Conservation (phyloP, 164 flowering plant genomes). For the Houttuynia cordata region DNA sequence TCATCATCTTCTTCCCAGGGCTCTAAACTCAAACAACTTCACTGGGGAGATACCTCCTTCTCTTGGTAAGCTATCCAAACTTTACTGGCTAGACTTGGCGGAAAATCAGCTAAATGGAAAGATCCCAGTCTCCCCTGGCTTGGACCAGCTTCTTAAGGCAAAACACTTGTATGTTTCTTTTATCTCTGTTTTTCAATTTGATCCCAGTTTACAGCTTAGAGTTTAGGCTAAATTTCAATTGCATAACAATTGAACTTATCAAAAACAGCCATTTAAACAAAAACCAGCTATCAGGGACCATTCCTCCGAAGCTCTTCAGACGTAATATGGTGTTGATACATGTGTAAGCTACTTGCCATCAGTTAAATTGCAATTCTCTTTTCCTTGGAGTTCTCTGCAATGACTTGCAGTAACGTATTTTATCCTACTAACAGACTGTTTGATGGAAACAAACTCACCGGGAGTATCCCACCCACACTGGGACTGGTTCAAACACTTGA, state of each 20-base stretch:
- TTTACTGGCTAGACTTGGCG: slow-evolving; percentile 89
- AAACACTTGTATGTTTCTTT: slow-evolving; percentile 66
- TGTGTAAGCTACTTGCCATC: slow-evolving; percentile 38
- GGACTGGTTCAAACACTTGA: slow-evolving; percentile 67
- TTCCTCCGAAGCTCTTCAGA: slow-evolving; percentile 63
- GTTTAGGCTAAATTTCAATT: no score
- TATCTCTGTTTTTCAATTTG: neutral
- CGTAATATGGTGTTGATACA: slow-evolving; percentile 70
- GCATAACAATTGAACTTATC: neutral
- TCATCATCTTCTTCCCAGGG: slow-evolving; percentile 32
- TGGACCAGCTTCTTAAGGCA: slow-evolving; percentile 59
- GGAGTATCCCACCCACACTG: slow-evolving; percentile 50
- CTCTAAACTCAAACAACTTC: slow-evolving; percentile 77
- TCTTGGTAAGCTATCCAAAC: slow-evolving; percentile 60
- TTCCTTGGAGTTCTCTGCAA: no score
- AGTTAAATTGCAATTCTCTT: neutral
- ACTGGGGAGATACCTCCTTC: slow-evolving; percentile 66
- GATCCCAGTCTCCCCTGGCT: slow-evolving; percentile 78
- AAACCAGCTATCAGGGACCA: slow-evolving; percentile 67
- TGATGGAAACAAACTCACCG: slow-evolving; percentile 67
- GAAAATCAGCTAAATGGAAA: slow-evolving; percentile 73
- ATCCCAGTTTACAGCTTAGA: neutral
- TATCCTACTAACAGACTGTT: slow-evolving; percentile 36
- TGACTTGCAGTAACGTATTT: neutral
- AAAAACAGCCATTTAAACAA: slow-evolving; percentile 83